These are phyloP conservation scores for Hyaloscypha hepaticicola DNA, from an alignment of 495 filamentous ascomycete species.

Conservation along the genomic window DNA sequence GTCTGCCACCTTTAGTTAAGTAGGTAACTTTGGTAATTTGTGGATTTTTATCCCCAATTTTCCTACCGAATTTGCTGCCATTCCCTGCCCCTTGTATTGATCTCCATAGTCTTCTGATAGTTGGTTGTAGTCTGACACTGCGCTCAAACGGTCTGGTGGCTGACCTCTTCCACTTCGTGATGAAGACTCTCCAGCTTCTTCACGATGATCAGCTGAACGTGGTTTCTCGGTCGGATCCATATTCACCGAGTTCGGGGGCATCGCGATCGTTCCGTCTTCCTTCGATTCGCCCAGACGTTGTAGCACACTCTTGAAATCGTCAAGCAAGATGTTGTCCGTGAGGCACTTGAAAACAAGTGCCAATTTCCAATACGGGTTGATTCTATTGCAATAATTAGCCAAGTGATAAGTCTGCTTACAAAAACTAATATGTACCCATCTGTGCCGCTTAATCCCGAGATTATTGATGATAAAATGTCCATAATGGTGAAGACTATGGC, in stretches of 20 bases:
- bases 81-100: background rate
- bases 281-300: background rate
- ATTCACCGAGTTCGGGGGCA: background rate
- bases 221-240: background rate
- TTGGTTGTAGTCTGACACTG: background rate
- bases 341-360: slow-evolving; percentile 60
- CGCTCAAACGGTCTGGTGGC: background rate
- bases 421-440: background rate
- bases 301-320: slow-evolving; percentile 62
- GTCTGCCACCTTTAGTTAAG: too few species aligned
- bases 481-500: slow-evolving; percentile 54
- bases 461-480: slow-evolving; percentile 37
- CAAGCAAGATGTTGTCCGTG: slow-evolving; percentile 57
- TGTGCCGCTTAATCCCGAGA: background rate
- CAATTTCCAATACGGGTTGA: slow-evolving; percentile 52
- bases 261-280: background rate
- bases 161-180: background rate
- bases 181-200: background rate
- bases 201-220: background rate
- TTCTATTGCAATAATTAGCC: slow-evolving; percentile 35
- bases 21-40: background rate
- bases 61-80: background rate
- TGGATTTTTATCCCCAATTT: background rate
- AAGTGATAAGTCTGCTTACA: too few species aligned
- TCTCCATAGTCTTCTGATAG: background rate